A percentile compares a stretch with the other conserved stretches of the same genome.
Conservation (phyloP, 176 grass and related monocot genomes). For the Aegilops sharonensis region DNA sequence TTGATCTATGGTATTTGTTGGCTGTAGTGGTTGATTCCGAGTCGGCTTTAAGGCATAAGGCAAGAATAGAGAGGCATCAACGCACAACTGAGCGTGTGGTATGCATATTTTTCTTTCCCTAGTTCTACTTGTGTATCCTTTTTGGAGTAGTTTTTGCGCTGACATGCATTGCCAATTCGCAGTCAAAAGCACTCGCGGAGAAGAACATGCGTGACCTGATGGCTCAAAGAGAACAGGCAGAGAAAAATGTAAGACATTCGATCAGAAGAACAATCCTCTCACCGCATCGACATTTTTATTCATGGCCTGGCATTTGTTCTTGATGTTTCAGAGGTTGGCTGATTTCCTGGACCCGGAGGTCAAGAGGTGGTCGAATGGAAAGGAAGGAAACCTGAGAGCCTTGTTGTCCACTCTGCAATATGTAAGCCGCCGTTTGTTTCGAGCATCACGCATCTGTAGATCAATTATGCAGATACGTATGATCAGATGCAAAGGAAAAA, state of each 20-base stretch:
- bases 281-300: constrained; percentile 8
- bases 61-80: constrained; percentile 91
- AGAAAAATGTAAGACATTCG: constrained; percentile 69
- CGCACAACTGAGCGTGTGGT: constrained; percentile 86
- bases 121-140: background rate
- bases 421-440: no score
- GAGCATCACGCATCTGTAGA: background rate
- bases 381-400: constrained; percentile 94
- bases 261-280: background rate
- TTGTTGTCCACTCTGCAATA: constrained; percentile 96
- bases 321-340: constrained; percentile 72
- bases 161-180: constrained; percentile 26
- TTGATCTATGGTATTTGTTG: constrained; percentile 27
- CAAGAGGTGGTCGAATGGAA: constrained; percentile 97
- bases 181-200: constrained; percentile 93
- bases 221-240: constrained; percentile 93
- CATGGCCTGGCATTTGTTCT: background rate
- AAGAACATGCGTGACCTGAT: constrained; percentile 80
- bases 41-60: constrained; percentile 84
- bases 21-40: constrained; percentile 50
- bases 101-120: constrained; percentile 16
- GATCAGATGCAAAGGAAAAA: no score
- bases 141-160: background rate
- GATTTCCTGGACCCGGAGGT: constrained; percentile 90
- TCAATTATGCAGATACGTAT: background rate